Evolutionary conservation across 352 stramenopile genomes (phyloP).

Genomic region (Globisporangium paroecandrum): DNA sequence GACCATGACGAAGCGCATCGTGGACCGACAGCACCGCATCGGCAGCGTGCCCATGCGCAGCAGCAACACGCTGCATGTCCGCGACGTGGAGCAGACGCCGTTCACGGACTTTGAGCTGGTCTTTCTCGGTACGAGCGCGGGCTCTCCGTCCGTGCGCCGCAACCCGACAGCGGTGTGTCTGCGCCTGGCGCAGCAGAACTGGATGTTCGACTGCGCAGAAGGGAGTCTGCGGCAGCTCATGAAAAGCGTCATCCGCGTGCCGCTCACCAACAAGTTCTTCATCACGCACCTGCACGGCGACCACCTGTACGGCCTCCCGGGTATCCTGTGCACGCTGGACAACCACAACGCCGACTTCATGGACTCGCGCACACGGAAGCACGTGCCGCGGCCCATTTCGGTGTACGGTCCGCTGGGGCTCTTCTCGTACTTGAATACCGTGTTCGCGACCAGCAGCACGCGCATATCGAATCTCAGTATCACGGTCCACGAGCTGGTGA

Average conservation of each 20-base stretch:
- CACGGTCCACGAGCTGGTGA: conserved; percentile 75
- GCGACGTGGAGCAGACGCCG: conserved; percentile 26
- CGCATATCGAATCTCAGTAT: conserved; percentile 67
- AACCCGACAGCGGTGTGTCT: conserved; percentile 63
- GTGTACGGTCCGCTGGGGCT: conserved; percentile 79
- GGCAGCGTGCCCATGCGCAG: conserved; percentile 52
- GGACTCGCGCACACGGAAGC: conserved; percentile 51
- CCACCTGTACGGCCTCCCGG: conserved; percentile 79
- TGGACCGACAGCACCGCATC: conserved; percentile 36
- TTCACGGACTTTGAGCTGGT: conserved; percentile 86
- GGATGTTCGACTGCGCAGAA: conserved; percentile 89
- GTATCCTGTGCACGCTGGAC: conserved; percentile 81
- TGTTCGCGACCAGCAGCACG: conserved; percentile 59
- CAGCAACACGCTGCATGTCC: conserved; percentile 49
- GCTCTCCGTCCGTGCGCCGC: conserved; percentile 62
- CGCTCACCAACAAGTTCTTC: conserved; percentile 83
- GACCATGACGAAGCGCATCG: conserved; percentile 30
- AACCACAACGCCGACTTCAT: conserved; percentile 67
- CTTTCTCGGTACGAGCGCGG: conserved; percentile 79
- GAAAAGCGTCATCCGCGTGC: conserved; percentile 67
- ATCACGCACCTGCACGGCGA: conserved; percentile 84
- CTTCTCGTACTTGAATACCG: conserved; percentile 75
- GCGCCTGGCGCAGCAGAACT: conserved; percentile 64
- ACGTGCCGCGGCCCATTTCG: conserved; percentile 44
- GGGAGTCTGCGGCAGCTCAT: conserved; percentile 80